Evolutionary conservation across 2,329 filamentous ascomycete species (phyloP).

Genomic region (Raffaelea arxii): DNA sequence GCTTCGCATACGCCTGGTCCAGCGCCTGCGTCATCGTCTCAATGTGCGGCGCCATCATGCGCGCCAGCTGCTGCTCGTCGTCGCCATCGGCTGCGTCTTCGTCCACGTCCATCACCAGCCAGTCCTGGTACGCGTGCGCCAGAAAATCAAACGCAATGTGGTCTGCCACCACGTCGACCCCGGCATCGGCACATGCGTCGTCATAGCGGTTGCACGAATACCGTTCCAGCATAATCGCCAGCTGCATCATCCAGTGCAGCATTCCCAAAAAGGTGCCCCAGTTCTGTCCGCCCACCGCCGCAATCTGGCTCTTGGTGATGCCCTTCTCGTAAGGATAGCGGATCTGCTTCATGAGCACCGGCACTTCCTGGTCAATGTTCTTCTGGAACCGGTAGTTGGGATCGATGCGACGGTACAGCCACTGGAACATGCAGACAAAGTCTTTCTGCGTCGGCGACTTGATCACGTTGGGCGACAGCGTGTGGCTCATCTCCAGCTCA

Average conservation of each 20-base stretch:
- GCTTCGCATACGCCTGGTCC: conserved; percentile 73
- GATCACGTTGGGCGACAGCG: conserved; percentile 79
- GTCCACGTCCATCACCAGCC: conserved; percentile 87
- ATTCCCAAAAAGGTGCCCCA: conserved; percentile 92
- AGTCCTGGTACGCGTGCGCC: conserved; percentile 82
- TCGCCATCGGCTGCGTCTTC: conserved; percentile 69
- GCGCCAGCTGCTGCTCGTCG: conserved; percentile 67
- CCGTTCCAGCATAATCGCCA: conserved; percentile 85
- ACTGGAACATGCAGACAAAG: conserved; percentile 96
- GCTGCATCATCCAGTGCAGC: conserved; percentile 98
- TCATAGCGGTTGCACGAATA: conserved; percentile 75
- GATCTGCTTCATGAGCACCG: conserved; percentile 82
- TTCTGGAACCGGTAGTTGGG: conserved; percentile 90
- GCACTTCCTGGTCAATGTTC: conserved; percentile 90
- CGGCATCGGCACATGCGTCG: conserved; percentile 78
- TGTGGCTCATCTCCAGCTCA: conserved; percentile 95
- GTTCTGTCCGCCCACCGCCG: conserved; percentile 91
- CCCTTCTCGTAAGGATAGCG: conserved; percentile 91
- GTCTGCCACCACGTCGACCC: conserved; percentile 79
- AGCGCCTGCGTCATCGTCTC: conserved; percentile 83
- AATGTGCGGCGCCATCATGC: conserved; percentile 72
- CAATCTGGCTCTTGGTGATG: conserved; percentile 93
- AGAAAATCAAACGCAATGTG: conserved; percentile 92
- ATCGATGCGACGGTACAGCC: conserved; percentile 93
- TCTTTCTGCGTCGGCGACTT: conserved; percentile 96